Percentiles rank a stretch among this genome's conserved stretches.
phyloP scores from a whole-genome alignment of 2,329 filamentous ascomycete genomes.

The Exophiala spinifera region DNA sequence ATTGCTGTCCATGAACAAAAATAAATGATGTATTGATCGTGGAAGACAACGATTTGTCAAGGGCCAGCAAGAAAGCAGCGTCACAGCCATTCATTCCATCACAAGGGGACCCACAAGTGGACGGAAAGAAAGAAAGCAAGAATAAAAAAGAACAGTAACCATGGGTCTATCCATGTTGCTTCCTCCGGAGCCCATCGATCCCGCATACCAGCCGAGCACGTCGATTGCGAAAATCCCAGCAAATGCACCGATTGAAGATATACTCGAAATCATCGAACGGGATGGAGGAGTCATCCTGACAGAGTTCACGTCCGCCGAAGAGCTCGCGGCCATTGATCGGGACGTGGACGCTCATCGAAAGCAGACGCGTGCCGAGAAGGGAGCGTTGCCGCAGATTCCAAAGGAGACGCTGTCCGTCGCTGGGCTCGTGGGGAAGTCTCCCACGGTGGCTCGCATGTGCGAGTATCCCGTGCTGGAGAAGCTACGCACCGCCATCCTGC shows the following conservation, averaged over 20 bases:
- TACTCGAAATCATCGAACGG: constrained; percentile 33
- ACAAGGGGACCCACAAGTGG: too few relatives aligned
- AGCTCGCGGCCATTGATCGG: constrained; percentile 30
- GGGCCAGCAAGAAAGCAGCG: too few relatives aligned
- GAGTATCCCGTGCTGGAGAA: constrained; percentile 29
- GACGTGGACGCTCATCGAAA: constrained; percentile 13
- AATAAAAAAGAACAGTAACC: too few relatives aligned
- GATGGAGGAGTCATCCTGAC: constrained; percentile 37
- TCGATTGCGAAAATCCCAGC: constrained; percentile 20
- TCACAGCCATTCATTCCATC: too few relatives aligned
- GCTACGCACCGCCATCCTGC: constrained; percentile 30
- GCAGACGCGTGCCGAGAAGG: constrained; percentile 10
- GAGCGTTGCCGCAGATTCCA: constrained; percentile 12
- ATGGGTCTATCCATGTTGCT: constrained; percentile 11
- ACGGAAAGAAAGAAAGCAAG: too few relatives aligned
- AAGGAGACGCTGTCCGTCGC: constrained; percentile 26
- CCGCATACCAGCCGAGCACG: constrained; percentile 11
- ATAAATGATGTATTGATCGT: too few relatives aligned
- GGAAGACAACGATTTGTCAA: too few relatives aligned
- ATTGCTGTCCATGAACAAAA: too few relatives aligned
- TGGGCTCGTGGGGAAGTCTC: constrained; percentile 33
- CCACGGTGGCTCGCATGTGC: constrained; percentile 22
- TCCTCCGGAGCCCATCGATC: constrained; percentile 11
- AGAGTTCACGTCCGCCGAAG: constrained; percentile 27
- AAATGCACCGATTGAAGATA: constrained; percentile 30